phyloP scores from a whole-genome alignment of 129 eudicot genomes.

The Smallanthus sonchifolius region DNA sequence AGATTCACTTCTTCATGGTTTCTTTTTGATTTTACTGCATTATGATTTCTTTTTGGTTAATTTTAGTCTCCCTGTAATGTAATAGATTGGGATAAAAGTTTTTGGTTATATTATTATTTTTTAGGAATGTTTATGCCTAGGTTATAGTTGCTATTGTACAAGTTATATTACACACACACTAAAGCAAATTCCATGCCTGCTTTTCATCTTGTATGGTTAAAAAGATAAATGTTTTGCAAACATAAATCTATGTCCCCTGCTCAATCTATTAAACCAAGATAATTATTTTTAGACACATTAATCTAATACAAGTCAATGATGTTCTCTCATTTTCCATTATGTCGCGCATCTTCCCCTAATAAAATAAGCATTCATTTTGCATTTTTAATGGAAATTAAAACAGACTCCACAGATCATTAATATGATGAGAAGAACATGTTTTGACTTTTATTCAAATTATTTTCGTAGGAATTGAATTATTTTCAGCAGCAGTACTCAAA shows the following conservation, averaged over 20 bases:
- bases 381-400: too few relatives aligned
- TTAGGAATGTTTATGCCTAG: not conserved
- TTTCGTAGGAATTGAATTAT: too few relatives aligned
- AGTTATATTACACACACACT: not conserved
- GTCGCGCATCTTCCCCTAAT: not conserved
- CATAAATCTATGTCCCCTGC: not conserved
- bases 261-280: not conserved
- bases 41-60: not conserved
- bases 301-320: not conserved
- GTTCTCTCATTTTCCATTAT: too few relatives aligned
- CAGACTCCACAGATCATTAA: too few relatives aligned
- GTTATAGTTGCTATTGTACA: not conserved
- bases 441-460: too few relatives aligned
- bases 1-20: not conserved
- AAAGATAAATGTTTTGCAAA: not conserved
- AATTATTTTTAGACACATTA: not conserved
- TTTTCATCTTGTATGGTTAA: not conserved
- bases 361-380: not conserved
- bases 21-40: not conserved
- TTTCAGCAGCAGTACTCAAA: too few relatives aligned
- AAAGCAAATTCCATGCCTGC: not conserved
- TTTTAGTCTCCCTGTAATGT: not conserved
- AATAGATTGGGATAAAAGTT: not conserved
- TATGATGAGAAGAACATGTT: too few relatives aligned
- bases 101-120: not conserved